Evolutionary conservation across 1,284 basidiomycete genomes (phyloP).

Genomic region (Porodaedalea pini): DNA sequence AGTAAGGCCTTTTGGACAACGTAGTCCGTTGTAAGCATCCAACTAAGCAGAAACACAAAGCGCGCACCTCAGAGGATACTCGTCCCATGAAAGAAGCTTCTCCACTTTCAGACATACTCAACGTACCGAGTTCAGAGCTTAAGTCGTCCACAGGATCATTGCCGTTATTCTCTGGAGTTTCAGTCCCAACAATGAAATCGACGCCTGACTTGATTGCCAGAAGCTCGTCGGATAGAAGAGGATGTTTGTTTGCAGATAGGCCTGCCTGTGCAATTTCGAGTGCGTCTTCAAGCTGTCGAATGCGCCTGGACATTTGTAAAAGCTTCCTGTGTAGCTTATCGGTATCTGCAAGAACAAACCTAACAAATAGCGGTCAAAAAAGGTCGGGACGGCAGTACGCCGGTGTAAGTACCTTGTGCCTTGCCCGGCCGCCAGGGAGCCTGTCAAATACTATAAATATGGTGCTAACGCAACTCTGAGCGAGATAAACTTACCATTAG

Average conservation of each 20-base stretch:
- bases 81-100: conserved; percentile 8
- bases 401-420: too few relatives aligned
- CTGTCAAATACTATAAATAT: not conserved
- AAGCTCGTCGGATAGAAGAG: conserved; percentile 11
- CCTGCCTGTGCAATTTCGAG: conserved; percentile 4
- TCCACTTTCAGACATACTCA: conserved; percentile 13
- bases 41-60: not conserved
- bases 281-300: conserved; percentile 19
- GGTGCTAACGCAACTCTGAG: not conserved
- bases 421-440: conserved; percentile 3
- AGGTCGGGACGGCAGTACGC: too few relatives aligned
- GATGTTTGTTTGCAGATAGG: conserved; percentile 4
- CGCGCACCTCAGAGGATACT: not conserved
- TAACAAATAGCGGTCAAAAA: too few relatives aligned
- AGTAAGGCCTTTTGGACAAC: not conserved
- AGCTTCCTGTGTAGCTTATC: conserved; percentile 13
- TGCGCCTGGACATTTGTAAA: conserved; percentile 12
- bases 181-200: not conserved
- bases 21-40: not conserved
- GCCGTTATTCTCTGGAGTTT: too few relatives aligned
- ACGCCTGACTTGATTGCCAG: too few relatives aligned
- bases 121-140: conserved; percentile 1
- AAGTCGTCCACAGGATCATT: not conserved
- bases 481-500: conserved; percentile 4
- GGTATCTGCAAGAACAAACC: too few relatives aligned